These are phyloP conservation scores for Fusarium coicis DNA, from an alignment of 2,329 filamentous ascomycete genomes.

Conservation along the genomic window DNA sequence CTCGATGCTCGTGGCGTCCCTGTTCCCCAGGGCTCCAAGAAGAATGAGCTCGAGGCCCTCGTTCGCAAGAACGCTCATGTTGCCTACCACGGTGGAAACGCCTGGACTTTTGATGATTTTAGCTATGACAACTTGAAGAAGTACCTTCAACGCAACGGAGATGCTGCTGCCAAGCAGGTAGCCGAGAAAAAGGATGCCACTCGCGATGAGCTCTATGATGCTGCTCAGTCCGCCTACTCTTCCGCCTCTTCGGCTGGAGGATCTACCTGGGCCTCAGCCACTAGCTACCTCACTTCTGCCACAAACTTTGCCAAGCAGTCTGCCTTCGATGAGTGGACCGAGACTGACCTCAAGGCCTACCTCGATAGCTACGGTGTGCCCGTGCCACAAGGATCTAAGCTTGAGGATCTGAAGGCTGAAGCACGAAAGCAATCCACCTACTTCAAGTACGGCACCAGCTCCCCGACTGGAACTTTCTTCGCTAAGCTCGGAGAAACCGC, in stretches of 20 bases:
- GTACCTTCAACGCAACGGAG: constrained; percentile 63
- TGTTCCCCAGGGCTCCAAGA: constrained; percentile 76
- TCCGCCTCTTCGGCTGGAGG: constrained; percentile 70
- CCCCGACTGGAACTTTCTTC: constrained; percentile 72
- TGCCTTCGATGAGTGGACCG: constrained; percentile 79
- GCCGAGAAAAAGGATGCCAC: constrained; percentile 72
- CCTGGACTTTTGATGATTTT: constrained; percentile 85
- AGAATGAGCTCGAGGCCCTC: constrained; percentile 77
- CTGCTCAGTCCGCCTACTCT: constrained; percentile 69
- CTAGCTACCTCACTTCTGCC: constrained; percentile 74
- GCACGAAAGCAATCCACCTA: constrained; percentile 80
- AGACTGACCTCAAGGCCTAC: constrained; percentile 79
- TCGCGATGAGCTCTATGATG: constrained; percentile 78
- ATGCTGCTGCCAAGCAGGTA: constrained; percentile 66
- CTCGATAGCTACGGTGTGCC: constrained; percentile 81
- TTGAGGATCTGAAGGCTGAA: constrained; percentile 76
- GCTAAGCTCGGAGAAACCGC: constrained; percentile 68
- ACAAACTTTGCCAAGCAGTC: constrained; percentile 73
- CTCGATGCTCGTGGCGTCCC: constrained; percentile 81
- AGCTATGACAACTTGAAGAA: constrained; percentile 75
- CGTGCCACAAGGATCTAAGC: constrained; percentile 72
- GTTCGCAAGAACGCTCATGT: constrained; percentile 80
- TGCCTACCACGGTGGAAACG: constrained; percentile 72
- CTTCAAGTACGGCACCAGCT: constrained; percentile 79
- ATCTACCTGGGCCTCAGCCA: constrained; percentile 71